phyloP scores from a whole-genome alignment of 768 basidiomycete species.

The Hericium erinaceus region DNA sequence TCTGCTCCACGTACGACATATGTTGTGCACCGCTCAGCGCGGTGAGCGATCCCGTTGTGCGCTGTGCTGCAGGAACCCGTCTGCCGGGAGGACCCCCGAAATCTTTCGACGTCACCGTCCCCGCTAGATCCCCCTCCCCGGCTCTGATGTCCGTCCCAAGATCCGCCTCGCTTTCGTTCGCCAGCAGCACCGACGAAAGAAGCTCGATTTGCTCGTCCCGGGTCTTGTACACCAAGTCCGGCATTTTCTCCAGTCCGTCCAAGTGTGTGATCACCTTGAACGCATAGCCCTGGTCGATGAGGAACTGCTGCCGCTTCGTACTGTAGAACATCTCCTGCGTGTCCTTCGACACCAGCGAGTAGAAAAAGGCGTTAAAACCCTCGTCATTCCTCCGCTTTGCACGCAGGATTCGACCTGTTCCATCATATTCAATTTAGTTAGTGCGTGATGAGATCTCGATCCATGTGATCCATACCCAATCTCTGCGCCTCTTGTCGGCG shows the following conservation, averaged over 20 bases:
- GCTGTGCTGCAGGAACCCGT: constrained; percentile 54
- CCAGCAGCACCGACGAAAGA: constrained; percentile 83
- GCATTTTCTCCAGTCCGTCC: constrained; percentile 79
- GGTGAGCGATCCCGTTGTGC: constrained; percentile 73
- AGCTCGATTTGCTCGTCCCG: constrained; percentile 94
- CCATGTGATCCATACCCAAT: constrained; percentile 46
- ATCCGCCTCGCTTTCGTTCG: constrained; percentile 86
- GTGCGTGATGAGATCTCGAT: background rate
- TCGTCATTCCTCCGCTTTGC: constrained; percentile 98
- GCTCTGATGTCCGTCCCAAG: constrained; percentile 76
- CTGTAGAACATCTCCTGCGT: constrained; percentile 99
- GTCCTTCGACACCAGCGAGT: constrained; percentile 97
- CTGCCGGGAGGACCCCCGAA: constrained; percentile 55
- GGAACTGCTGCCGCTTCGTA: constrained; percentile 96
- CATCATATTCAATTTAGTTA: background rate
- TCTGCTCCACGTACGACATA: constrained; percentile 90
- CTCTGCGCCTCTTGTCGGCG: constrained; percentile 97
- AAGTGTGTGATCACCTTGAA: constrained; percentile 99
- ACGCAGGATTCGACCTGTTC: constrained; percentile 82
- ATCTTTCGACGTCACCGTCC: constrained; percentile 80
- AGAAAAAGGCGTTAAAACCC: constrained; percentile 99
- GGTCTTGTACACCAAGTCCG: constrained; percentile 86
- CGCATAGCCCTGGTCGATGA: constrained; percentile 98
- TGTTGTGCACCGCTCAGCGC: constrained; percentile 84
- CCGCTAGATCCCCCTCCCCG: constrained; percentile 79